phyloP scores from a whole-genome alignment of 1,284 basidiomycete genomes.

The Exobasidium rhododendri region DNA sequence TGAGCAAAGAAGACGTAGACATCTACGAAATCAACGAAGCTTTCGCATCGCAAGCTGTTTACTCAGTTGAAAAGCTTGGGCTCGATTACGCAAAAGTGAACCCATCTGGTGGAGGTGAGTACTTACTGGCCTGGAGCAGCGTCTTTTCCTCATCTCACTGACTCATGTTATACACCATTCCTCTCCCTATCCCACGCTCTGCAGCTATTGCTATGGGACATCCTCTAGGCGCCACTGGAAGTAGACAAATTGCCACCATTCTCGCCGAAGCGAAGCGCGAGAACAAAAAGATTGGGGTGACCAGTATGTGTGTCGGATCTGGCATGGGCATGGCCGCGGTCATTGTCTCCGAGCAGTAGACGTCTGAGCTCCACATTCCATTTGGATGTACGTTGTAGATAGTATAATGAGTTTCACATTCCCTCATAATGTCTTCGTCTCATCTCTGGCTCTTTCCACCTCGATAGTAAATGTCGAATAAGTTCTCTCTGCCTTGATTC shows the following conservation, averaged over 20 bases:
- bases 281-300: constrained; percentile 60
- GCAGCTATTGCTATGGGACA: constrained; percentile 57
- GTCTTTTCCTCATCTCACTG: background rate
- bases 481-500: too few species aligned
- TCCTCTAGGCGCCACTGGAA: constrained; percentile 64
- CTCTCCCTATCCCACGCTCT: constrained; percentile 24
- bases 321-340: constrained; percentile 77
- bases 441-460: too few species aligned
- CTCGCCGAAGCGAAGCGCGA: constrained; percentile 71
- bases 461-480: too few species aligned
- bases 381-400: too few species aligned
- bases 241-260: constrained; percentile 80
- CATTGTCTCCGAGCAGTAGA: constrained; percentile 68
- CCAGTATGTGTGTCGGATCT: constrained; percentile 64
- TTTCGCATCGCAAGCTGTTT: constrained; percentile 58
- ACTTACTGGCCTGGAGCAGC: background rate
- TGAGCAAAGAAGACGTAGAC: constrained; percentile 70
- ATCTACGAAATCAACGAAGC: constrained; percentile 69
- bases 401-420: too few species aligned
- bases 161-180: constrained; percentile 43
- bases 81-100: constrained; percentile 58
- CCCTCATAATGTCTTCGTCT: too few species aligned
- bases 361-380: too few species aligned
- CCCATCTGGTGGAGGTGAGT: constrained; percentile 55
- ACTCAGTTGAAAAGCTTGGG: constrained; percentile 62